phyloP scores from a whole-genome alignment of 495 filamentous ascomycete genomes.

The Neurospora sp. region DNA sequence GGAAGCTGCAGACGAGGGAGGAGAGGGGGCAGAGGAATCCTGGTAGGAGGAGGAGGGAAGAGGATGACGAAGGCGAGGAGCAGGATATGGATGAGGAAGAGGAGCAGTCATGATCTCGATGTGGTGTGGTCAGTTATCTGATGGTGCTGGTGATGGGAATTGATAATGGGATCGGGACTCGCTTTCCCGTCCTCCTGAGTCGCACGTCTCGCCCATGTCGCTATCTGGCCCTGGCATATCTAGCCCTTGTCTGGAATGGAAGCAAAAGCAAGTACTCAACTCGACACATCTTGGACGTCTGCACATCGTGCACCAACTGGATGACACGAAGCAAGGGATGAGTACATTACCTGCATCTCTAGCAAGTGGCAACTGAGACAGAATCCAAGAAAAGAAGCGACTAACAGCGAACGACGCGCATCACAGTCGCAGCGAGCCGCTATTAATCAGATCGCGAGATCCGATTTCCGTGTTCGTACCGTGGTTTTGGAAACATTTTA shows the following conservation, averaged over 20 bases:
- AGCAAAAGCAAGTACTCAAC: not conserved
- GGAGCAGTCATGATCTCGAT: constrained; percentile 4
- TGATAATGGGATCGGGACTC: not conserved
- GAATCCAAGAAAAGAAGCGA: not conserved
- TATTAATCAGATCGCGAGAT: not conserved
- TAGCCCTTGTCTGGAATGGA: not conserved
- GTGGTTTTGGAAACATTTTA: not conserved
- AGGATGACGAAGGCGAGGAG: not conserved
- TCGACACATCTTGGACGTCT: not conserved
- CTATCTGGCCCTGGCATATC: not conserved
- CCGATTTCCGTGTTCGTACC: not conserved
- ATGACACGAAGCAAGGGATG: not conserved
- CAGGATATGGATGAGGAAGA: not conserved
- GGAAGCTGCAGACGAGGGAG: constrained; percentile 12
- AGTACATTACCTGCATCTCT: not conserved
- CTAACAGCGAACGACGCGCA: not conserved
- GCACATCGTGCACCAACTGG: not conserved
- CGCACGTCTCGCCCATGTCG: not conserved
- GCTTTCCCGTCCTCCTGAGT: not conserved
- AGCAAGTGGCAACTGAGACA: not conserved
- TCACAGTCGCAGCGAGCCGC: not conserved
- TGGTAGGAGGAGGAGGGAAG: not conserved
- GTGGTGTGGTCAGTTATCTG: not conserved
- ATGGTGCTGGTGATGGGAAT: not conserved
- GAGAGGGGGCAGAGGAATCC: constrained; percentile 1